phyloP scores from a whole-genome alignment of 1,139 yeast genomes.

The Zygosaccharomyces sapae region DNA sequence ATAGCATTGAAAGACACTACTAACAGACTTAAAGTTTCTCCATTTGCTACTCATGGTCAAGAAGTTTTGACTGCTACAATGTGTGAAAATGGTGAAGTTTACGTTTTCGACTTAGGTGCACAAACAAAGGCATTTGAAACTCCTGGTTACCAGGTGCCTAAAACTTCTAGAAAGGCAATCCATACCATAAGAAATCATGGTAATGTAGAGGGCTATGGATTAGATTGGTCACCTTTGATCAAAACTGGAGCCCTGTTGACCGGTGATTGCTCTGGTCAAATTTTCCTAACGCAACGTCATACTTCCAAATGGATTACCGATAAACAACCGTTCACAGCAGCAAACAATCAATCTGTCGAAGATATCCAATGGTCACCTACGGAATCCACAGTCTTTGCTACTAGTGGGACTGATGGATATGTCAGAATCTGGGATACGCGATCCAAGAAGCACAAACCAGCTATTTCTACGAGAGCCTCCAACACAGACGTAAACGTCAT shows the following conservation, averaged over 20 bases:
- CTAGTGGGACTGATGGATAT: constrained; percentile 89
- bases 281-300: constrained; percentile 72
- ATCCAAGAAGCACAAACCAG: constrained; percentile 87
- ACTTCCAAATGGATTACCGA: constrained; percentile 84
- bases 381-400: constrained; percentile 88
- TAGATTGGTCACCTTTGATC: constrained; percentile 92
- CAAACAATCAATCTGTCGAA: constrained; percentile 71
- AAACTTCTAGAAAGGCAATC: constrained; percentile 69
- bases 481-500: constrained; percentile 85
- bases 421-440: constrained; percentile 96
- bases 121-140: constrained; percentile 81
- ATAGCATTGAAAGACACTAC: constrained; percentile 78
- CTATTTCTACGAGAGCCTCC: constrained; percentile 78
- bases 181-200: constrained; percentile 88
- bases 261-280: constrained; percentile 86
- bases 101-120: constrained; percentile 73
- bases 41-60: constrained; percentile 49
- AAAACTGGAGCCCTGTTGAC: constrained; percentile 77
- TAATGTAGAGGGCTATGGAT: constrained; percentile 94
- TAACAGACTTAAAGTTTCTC: constrained; percentile 81
- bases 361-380: constrained; percentile 96
- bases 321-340: constrained; percentile 70
- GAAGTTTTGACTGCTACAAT: constrained; percentile 85
- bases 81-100: constrained; percentile 87
- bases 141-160: constrained; percentile 81